Conservation (phyloP, 1,139 yeast genomes). For the Suhomyces bokatorum region DNA sequence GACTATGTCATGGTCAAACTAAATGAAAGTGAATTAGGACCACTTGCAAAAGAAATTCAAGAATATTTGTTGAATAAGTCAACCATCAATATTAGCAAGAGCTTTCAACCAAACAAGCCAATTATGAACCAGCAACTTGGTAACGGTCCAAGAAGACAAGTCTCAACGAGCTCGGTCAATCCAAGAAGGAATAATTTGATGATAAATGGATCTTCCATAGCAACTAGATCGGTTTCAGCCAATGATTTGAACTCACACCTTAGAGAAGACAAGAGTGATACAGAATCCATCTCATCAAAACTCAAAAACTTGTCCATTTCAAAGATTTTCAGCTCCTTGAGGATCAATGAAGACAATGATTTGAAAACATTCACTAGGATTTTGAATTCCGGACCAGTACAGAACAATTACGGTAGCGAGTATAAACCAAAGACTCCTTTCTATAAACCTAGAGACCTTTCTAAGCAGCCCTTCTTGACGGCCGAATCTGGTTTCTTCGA, state of each 20-base stretch:
- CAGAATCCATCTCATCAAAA: slow-evolving; percentile 40
- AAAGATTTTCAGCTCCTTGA: slow-evolving; percentile 45
- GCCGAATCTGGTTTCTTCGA: slow-evolving; percentile 77
- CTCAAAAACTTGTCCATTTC: slow-evolving; percentile 43
- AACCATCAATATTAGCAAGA: slow-evolving; percentile 42
- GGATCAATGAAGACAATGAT: slow-evolving; percentile 44
- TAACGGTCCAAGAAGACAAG: slow-evolving; percentile 29
- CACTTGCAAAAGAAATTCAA: slow-evolving; percentile 64
- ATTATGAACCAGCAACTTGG: slow-evolving; percentile 31
- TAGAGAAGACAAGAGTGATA: slow-evolving; percentile 25
- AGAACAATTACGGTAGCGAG: slow-evolving; percentile 52
- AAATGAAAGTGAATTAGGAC: slow-evolving; percentile 66
- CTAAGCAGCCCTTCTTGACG: slow-evolving; percentile 53
- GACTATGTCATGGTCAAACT: slow-evolving; percentile 71
- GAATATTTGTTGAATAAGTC: slow-evolving; percentile 58
- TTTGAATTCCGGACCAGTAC: slow-evolving; percentile 42
- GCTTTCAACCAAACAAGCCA: slow-evolving; percentile 38
- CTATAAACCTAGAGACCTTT: slow-evolving; percentile 41
- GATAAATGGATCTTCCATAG: slow-evolving; percentile 32
- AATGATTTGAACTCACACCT: slow-evolving; percentile 21
- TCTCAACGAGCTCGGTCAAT: slow-evolving; percentile 34
- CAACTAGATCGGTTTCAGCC: slow-evolving; percentile 38
- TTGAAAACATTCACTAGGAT: slow-evolving; percentile 40
- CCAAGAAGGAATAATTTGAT: slow-evolving; percentile 31
- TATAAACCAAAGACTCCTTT: slow-evolving; percentile 55